A percentile compares a stretch with the other conserved stretches of the same genome.
phyloP scores from a whole-genome alignment of 2,329 filamentous ascomycete species.

The Aspergillus quadrilineatus region DNA sequence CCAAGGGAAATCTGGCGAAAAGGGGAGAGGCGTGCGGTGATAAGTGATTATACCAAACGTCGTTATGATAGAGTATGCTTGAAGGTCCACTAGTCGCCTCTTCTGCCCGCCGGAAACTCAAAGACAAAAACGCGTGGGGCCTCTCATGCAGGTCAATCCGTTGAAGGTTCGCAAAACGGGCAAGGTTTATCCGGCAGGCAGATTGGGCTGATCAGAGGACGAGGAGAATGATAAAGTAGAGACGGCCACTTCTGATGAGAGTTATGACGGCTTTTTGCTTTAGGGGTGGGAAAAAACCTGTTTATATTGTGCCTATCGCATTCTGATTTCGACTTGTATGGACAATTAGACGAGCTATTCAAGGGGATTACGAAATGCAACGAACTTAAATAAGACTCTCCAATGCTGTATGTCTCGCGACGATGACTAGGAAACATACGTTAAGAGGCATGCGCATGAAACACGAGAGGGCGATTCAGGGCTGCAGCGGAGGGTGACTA shows the following conservation, averaged over 20 bases:
- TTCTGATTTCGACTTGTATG: conserved; percentile 15
- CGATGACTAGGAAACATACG: neutral
- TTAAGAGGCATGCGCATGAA: neutral
- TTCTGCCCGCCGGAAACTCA: conserved; percentile 15
- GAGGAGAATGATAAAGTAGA: conserved; percentile 30
- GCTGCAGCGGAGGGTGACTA: conserved; percentile 13
- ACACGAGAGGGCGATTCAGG: neutral
- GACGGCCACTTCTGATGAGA: conserved; percentile 29
- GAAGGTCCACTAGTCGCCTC: conserved; percentile 22
- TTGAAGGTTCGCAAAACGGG: conserved; percentile 12
- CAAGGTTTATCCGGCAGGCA: conserved; percentile 15
- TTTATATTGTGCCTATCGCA: conserved; percentile 23
- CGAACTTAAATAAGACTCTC: conserved; percentile 12
- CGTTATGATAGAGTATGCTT: conserved; percentile 36
- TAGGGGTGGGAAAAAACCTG: conserved; percentile 27
- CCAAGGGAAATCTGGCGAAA: conserved; percentile 21
- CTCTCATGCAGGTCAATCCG: conserved; percentile 8
- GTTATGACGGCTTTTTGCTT: conserved; percentile 35
- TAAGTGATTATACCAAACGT: conserved; percentile 30
- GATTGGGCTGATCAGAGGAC: conserved; percentile 20
- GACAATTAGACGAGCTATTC: conserved; percentile 13
- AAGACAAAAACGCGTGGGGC: conserved; percentile 10
- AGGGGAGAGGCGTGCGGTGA: conserved; percentile 27
- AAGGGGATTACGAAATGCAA: conserved; percentile 18
- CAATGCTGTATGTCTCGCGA: neutral